Percentiles rank a stretch among this genome's conserved stretches.
These are phyloP conservation scores for Curvularia sp. DNA, from an alignment of 2,329 filamentous ascomycete genomes.

Conservation along the genomic window DNA sequence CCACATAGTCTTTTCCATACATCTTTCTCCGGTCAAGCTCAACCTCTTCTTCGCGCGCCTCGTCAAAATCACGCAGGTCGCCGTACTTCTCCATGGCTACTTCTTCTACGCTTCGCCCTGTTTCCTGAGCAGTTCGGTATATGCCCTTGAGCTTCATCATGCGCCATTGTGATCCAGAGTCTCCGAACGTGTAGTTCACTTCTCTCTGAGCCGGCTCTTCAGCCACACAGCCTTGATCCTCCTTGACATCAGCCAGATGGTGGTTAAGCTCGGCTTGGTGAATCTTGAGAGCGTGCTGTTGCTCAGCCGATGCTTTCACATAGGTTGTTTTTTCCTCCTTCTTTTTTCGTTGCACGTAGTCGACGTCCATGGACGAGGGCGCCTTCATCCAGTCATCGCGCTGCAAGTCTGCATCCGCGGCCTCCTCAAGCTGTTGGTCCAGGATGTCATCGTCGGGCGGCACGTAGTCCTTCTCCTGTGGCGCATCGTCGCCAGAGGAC, in stretches of 20 bases:
- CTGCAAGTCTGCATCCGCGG: slow-evolving; percentile 56
- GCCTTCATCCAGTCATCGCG: slow-evolving; percentile 96
- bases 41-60: slow-evolving; percentile 89
- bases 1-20: slow-evolving; percentile 85
- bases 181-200: slow-evolving; percentile 85
- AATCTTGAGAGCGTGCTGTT: slow-evolving; percentile 71
- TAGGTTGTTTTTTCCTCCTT: slow-evolving; percentile 53
- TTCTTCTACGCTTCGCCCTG: slow-evolving; percentile 75
- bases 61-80: slow-evolving; percentile 82
- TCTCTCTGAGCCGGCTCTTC: slow-evolving; percentile 65
- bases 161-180: slow-evolving; percentile 88
- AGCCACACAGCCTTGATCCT: slow-evolving; percentile 23
- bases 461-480: slow-evolving; percentile 55
- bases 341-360: slow-evolving; percentile 76
- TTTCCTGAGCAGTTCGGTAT: slow-evolving; percentile 79
- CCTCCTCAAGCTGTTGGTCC: slow-evolving; percentile 53
- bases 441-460: slow-evolving; percentile 54
- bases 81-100: slow-evolving; percentile 85
- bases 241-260: slow-evolving; percentile 66
- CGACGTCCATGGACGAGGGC: slow-evolving; percentile 80
- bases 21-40: slow-evolving; percentile 83
- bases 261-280: slow-evolving; percentile 84
- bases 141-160: slow-evolving; percentile 94
- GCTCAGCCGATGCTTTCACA: slow-evolving; percentile 58
- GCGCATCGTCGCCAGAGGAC: slow-evolving; percentile 40